These are phyloP conservation scores for Ballota nigra DNA, from an alignment of 257 asterid species.

Conservation along the genomic window DNA sequence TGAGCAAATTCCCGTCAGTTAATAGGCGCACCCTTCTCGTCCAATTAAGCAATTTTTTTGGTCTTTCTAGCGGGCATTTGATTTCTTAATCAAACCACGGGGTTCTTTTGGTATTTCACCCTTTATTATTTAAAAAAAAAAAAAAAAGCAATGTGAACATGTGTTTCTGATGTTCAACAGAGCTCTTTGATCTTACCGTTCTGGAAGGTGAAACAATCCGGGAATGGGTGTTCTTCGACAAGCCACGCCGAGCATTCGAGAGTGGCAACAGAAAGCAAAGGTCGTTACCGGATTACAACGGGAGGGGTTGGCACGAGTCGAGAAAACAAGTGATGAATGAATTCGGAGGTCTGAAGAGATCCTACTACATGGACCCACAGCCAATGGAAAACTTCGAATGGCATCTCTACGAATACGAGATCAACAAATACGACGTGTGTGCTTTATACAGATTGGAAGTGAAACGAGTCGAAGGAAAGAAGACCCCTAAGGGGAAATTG, in stretches of 20 bases:
- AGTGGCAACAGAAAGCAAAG: conserved; percentile 93
- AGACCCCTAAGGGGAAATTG: conserved; percentile 62
- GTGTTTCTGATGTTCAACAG: conserved; percentile 37
- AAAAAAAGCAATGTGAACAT: neutral
- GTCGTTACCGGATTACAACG: conserved; percentile 86
- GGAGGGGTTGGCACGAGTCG: conserved; percentile 99
- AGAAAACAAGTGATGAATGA: conserved; percentile 87
- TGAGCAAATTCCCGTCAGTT: no score
- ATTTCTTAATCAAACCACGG: neutral
- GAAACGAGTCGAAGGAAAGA: conserved; percentile 67
- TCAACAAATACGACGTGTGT: conserved; percentile 58
- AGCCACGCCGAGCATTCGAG: conserved; percentile 94
- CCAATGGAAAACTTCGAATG: conserved; percentile 79
- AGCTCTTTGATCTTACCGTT: conserved; percentile 70
- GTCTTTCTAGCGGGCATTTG: neutral
- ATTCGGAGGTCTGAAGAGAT: conserved; percentile 80
- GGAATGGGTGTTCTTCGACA: conserved; percentile 95
- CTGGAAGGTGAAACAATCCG: conserved; percentile 79
- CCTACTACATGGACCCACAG: conserved; percentile 99
- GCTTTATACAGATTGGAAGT: conserved; percentile 88
- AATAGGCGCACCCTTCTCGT: no score
- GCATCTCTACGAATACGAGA: conserved; percentile 88
- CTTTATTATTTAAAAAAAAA: no score
- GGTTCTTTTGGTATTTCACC: neutral
- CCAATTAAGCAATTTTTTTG: neutral